Percentiles rank a stretch among this genome's conserved stretches.
These are phyloP conservation scores for Panellus pusillus DNA, from an alignment of 768 basidiomycete genomes.

Conservation along the genomic window DNA sequence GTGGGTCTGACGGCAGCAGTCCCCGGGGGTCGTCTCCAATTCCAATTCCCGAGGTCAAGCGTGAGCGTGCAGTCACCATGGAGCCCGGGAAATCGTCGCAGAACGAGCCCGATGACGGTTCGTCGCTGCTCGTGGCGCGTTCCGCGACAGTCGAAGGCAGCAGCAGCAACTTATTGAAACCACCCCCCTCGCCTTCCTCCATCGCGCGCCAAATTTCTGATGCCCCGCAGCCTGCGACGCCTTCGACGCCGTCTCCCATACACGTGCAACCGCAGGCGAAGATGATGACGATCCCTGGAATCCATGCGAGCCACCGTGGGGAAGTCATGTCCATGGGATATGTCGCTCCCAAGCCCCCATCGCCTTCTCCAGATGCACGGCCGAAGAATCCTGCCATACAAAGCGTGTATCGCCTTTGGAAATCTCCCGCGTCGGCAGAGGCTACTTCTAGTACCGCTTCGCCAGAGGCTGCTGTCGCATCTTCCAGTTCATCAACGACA, in stretches of 20 bases:
- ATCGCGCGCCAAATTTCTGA: not conserved
- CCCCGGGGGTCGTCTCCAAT: constrained; percentile 20
- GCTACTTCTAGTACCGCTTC: not conserved
- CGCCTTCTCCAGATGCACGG: constrained; percentile 31
- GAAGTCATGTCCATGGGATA: constrained; percentile 87
- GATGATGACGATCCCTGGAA: constrained; percentile 86
- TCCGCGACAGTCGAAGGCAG: constrained; percentile 2
- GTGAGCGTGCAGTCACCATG: constrained; percentile 19
- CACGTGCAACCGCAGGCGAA: constrained; percentile 77
- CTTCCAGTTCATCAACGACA: constrained; percentile 13
- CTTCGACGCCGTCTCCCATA: constrained; percentile 47
- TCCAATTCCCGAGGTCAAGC: constrained; percentile 25
- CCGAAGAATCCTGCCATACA: constrained; percentile 59
- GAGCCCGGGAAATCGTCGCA: constrained; percentile 14
- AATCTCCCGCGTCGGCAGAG: constrained; percentile 42
- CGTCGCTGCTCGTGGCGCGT: constrained; percentile 9
- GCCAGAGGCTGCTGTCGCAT: not conserved
- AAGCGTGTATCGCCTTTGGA: constrained; percentile 76
- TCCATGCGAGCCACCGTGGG: constrained; percentile 81
- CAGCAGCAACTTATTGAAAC: not conserved
- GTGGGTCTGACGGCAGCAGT: constrained; percentile 25
- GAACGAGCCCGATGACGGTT: constrained; percentile 6
- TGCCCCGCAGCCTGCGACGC: constrained; percentile 20
- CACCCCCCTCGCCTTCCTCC: constrained; percentile 1
- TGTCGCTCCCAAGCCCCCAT: constrained; percentile 48